Percentiles rank a stretch among this genome's conserved stretches.
These are phyloP conservation scores for Sporothrix dimorphospora DNA, from an alignment of 2,329 filamentous ascomycete species.

Conservation along the genomic window DNA sequence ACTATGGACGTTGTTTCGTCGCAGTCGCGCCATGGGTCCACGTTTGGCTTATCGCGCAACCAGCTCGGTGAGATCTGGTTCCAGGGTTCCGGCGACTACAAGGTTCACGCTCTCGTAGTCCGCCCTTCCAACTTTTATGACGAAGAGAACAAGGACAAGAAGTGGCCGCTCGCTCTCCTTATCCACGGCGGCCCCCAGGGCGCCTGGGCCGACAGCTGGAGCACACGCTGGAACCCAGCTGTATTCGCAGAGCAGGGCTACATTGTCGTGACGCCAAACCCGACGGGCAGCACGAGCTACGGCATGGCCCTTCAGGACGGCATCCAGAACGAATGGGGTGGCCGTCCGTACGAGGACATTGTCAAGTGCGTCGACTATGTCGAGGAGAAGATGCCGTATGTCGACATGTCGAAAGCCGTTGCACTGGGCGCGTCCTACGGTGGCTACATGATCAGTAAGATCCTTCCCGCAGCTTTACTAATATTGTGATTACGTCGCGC, in stretches of 20 bases:
- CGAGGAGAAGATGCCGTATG: constrained; percentile 64
- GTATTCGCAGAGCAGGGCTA: constrained; percentile 88
- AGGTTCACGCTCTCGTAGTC: constrained; percentile 71
- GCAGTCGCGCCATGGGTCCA: constrained; percentile 64
- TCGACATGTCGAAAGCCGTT: constrained; percentile 71
- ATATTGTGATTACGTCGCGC: neutral
- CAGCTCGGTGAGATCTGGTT: constrained; percentile 74
- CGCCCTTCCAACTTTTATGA: constrained; percentile 69
- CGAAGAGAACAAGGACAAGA: constrained; percentile 53
- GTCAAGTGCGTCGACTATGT: constrained; percentile 78
- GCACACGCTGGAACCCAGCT: constrained; percentile 82
- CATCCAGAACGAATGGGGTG: constrained; percentile 82
- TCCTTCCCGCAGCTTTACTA: neutral
- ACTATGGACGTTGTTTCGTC: constrained; percentile 59
- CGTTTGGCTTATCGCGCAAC: constrained; percentile 65
- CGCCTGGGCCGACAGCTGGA: constrained; percentile 76
- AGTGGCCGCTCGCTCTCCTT: constrained; percentile 76
- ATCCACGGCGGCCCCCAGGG: constrained; percentile 85
- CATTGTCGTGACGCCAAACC: constrained; percentile 79
- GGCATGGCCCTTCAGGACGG: constrained; percentile 76
- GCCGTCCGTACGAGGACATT: constrained; percentile 80
- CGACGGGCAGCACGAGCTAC: constrained; percentile 81
- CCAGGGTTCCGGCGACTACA: constrained; percentile 63
- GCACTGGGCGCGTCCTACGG: constrained; percentile 76
- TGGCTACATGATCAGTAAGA: constrained; percentile 72